phyloP scores from a whole-genome alignment of 345 rosid genomes.

The Hibiscus syriacus region DNA sequence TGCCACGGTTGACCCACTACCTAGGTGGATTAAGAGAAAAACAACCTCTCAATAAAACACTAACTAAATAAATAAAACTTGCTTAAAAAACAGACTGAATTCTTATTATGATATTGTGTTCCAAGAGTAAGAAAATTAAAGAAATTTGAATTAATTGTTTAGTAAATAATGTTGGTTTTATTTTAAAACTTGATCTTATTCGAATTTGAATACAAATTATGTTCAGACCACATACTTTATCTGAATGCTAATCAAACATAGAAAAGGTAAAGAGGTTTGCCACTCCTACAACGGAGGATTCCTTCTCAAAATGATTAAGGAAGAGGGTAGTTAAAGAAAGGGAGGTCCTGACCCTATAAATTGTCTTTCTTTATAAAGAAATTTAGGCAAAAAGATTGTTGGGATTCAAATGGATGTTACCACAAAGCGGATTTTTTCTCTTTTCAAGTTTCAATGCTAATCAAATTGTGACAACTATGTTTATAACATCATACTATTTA shows the following conservation, averaged over 20 bases:
- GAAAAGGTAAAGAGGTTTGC: no score
- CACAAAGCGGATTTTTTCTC: not conserved
- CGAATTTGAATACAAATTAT: no score
- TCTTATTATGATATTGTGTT: not conserved
- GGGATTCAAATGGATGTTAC: not conserved
- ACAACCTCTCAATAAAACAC: not conserved
- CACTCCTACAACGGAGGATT: not conserved
- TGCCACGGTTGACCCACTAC: slow-evolving; percentile 6
- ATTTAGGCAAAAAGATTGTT: not conserved
- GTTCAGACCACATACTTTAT: no score
- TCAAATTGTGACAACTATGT: no score
- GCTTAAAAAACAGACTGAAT: not conserved
- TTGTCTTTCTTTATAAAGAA: not conserved
- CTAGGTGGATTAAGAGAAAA: not conserved
- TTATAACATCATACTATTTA: no score
- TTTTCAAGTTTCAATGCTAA: not conserved
- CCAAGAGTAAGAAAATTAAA: not conserved
- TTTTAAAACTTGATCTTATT: no score
- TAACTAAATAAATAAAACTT: not conserved
- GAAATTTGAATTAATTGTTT: not conserved
- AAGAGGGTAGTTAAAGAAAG: not conserved
- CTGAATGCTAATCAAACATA: no score
- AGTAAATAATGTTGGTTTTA: not conserved
- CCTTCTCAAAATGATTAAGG: not conserved
- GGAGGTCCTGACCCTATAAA: not conserved